Evolutionary conservation across 805 yeast genomes (phyloP), one percentile per base, ranked within the genome.

Genomic region (Schizosaccharomyces osmophilus): DNA sequence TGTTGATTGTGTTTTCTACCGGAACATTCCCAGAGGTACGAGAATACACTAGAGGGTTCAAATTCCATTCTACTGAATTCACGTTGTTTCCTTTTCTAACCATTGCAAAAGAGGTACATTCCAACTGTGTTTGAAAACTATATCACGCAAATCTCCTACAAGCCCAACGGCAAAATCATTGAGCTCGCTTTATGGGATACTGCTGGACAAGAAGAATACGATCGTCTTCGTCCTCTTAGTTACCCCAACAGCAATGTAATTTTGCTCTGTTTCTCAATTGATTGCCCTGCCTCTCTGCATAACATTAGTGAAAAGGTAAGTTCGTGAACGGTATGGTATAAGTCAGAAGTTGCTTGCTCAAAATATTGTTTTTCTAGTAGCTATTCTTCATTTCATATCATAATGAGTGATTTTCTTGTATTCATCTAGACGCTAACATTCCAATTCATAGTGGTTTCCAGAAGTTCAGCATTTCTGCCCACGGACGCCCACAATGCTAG

Each of bases 191-290:
- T 86, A 39, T 86, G 94, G 94, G 95, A 87, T 69, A 85, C 95
- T 0, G 95, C 95, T 0, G 93, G 95, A 2, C 93, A 85, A 71
- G 94, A 86, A 71, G 93, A 85, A 69, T 85, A 84, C 68, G 89
- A 83, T 69, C 74, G 95, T 61, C 73, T 86, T 62, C 75, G 95
- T 64, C 93, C 94, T 1, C 73, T 87, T 59, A 77, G 84, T 55
- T 87, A 87, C 68, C 83, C 89, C 5, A 94, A 85, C 66, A 85
- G 83, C 2, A 85, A 87, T 69, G 73, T 87, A 1, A 71, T 87
- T 19, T 73, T 89, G 62, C 74, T 87, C 8, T 88, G 95, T 63
- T 89, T 85, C 70, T 74, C 90, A 1, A 76, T 87, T 36, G 83
- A 82, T 66, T 78, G 77, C 62, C 72, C 75, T 22, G 78, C 78